Evolutionary conservation across 2,329 filamentous ascomycete species (phyloP), one percentile per base, ranked within the genome.

Genomic region (Dryadomyces quercus-mongolicae): DNA sequence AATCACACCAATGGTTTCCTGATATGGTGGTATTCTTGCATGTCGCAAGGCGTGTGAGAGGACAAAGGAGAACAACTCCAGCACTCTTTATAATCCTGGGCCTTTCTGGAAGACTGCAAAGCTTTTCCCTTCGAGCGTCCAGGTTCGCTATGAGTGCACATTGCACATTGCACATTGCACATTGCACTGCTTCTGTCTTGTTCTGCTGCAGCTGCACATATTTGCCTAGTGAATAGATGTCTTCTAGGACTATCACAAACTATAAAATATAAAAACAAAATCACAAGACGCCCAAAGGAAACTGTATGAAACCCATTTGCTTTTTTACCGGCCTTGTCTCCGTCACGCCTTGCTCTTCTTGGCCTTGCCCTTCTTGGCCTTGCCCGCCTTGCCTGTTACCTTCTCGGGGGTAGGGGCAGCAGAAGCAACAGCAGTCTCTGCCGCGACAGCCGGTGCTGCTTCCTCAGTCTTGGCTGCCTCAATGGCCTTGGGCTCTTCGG

Each of bases 41-140:
- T 44, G 22, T 21, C 16, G 20, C 34, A 38, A 49, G 18, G 48
- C 31, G 12, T 44, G 38, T 18, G n/a, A n/a, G 42, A 36, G 18
- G 51, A 47, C 34, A 16, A 53, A 49, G 51, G 51, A 53, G 51
- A 53, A n/a, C 8, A 47, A 49, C 13, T 48, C 43, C 18, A n/a
- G 60, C 55, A 74, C 76, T 73, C 74, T 79, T 80, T 74, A 80
- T 78, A 81, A 81, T 81, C 76, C 73, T 71, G 70, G 70, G 67
- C 25, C 46, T 48, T 13, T 13, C 16, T 47, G 44, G 10, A 9
- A n/a, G 64, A 20, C 63, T 18, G n/a, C 15, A 22, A 43, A 21
- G 16, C 18, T 63, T 61, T 61, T 63, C 62, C 61, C 61, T 57
- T n/a, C 36, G 71, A 74, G 70, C 71, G 69, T 66, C 69, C 71